Percentiles rank a stretch among this genome's conserved stretches.
Conservation (phyloP, 768 basidiomycete genomes). For the Russula virescens region DNA sequence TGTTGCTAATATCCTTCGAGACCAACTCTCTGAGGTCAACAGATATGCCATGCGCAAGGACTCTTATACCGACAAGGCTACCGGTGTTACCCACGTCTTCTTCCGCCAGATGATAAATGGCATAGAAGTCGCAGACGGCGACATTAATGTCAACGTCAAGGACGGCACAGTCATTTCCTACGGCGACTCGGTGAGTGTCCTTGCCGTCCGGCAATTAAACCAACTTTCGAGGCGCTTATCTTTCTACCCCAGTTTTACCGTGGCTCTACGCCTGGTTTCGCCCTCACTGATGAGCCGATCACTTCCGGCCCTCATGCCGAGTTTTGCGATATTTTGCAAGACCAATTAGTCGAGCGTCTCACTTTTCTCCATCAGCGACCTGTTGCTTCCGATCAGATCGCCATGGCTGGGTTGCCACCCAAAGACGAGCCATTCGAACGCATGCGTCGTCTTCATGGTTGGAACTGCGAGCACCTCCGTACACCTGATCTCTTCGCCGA, state of each 20-base stretch:
- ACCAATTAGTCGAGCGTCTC: slow-evolving; percentile 34
- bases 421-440: slow-evolving; percentile 28
- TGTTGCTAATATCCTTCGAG: slow-evolving; percentile 43
- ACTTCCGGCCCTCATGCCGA: slow-evolving; percentile 42
- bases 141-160: slow-evolving; percentile 88
- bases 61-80: slow-evolving; percentile 81
- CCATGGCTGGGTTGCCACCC: slow-evolving; percentile 34
- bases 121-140: slow-evolving; percentile 82
- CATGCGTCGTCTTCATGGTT: slow-evolving; percentile 44
- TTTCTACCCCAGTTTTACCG: slow-evolving; percentile 58
- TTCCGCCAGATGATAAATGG: slow-evolving; percentile 80
- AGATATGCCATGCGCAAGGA: slow-evolving; percentile 65
- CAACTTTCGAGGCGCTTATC: not conserved
- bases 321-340: slow-evolving; percentile 43
- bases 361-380: slow-evolving; percentile 27
- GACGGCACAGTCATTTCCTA: slow-evolving; percentile 11
- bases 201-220: not conserved
- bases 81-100: slow-evolving; percentile 87
- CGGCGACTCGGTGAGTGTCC: slow-evolving; percentile 18
- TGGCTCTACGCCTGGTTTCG: slow-evolving; percentile 43
- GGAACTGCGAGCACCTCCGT: slow-evolving; percentile 52
- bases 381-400: slow-evolving; percentile 28
- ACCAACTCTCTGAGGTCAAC: slow-evolving; percentile 34
- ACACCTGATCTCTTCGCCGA: slow-evolving; percentile 36
- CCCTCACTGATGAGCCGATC: slow-evolving; percentile 28